phyloP scores from a whole-genome alignment of 1,284 basidiomycete species.

The Pisolithus thermaeus region DNA sequence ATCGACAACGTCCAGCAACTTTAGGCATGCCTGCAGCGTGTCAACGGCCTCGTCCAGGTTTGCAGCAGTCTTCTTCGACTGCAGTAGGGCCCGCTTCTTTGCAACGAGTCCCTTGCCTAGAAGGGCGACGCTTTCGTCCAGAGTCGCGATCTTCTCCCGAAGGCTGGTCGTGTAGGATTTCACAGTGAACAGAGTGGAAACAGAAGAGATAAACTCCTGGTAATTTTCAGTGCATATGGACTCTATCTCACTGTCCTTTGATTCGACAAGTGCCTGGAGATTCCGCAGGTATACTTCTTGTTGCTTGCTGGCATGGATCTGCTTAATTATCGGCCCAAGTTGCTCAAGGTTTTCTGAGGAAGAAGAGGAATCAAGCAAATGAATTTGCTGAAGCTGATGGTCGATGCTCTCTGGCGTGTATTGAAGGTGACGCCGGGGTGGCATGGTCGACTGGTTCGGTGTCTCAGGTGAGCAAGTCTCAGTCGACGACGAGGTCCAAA shows the following conservation, averaged over 20 bases:
- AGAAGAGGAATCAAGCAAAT: conserved; percentile 78
- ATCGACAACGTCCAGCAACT: conserved; percentile 92
- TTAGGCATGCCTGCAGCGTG: conserved; percentile 85
- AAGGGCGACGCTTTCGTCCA: conserved; percentile 69
- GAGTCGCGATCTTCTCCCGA: conserved; percentile 68
- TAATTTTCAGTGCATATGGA: conserved; percentile 94
- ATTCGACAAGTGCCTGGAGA: conserved; percentile 80
- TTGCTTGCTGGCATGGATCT: conserved; percentile 85
- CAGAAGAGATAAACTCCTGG: conserved; percentile 95
- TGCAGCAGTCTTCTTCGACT: conserved; percentile 85
- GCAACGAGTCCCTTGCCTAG: conserved; percentile 82
- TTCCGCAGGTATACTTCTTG: conserved; percentile 90
- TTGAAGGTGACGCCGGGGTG: conserved; percentile 64
- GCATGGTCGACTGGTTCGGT: conserved; percentile 39
- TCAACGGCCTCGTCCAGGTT: conserved; percentile 97
- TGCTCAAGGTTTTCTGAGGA: conserved; percentile 91
- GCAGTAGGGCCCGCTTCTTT: conserved; percentile 86
- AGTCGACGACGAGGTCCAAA: neutral
- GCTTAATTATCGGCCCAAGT: conserved; percentile 87
- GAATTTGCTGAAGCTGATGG: conserved; percentile 82
- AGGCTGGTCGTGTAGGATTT: conserved; percentile 83
- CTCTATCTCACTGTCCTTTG: conserved; percentile 96
- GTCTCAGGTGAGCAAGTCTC: too few species aligned
- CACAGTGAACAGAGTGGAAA: conserved; percentile 92
- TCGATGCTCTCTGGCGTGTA: conserved; percentile 78